Base-by-base conservation (phyloP, 2,329 filamentous ascomycete genomes). In the Arthrinium puccinioides region DNA sequence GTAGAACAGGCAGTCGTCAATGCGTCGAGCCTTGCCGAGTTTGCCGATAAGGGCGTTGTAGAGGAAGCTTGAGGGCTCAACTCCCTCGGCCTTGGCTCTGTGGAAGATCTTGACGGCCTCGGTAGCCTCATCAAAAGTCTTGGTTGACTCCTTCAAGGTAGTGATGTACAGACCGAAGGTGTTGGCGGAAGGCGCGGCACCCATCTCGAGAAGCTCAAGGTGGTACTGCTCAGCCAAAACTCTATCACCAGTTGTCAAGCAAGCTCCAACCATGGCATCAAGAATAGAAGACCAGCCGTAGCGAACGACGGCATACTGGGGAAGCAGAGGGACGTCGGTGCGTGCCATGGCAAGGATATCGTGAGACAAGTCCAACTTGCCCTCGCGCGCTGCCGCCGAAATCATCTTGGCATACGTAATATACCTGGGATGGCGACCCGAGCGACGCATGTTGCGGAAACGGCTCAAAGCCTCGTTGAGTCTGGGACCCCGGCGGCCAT, bases 1-100 rank as follows among this genome's bases (percentile, higher is more conserved):
- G 72, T 96, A 97, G 61, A 92, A 94, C 18, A 98, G 77, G 57
- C 90, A 97, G 67, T 98, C 92, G 50, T 98, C 92, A 46, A 98
- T 97, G 43, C 92, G 88, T 37, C 92, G 85, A 39, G 92, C 92
- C 72, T 97, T 97, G 55, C 92, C 92, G 27, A 98, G 81, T 70
- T 98, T 98, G 55, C 92, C 92, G 49, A 98, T 98, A 21, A 98
- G 73, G 35, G 92, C 92, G 53, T 98, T 98, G 76, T 97, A 98
- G 46, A 98, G 64, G 73, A 98, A 98, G 0, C 90, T 95, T 32
- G 86, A 94, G 15, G 92, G 89, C 63, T 95, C 87, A 11, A 98
- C 92, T 41, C 90, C 89, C 64, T 98, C 92, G 10, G 84, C 70
- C 67, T 94, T 88, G 41, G 92, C 89, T 40, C 88, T 86, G 54